A percentile compares a stretch with the other conserved stretches of the same genome.
These are phyloP conservation scores for Tarenaya hassleriana DNA, from an alignment of 345 rosid genomes.

Conservation along the genomic window DNA sequence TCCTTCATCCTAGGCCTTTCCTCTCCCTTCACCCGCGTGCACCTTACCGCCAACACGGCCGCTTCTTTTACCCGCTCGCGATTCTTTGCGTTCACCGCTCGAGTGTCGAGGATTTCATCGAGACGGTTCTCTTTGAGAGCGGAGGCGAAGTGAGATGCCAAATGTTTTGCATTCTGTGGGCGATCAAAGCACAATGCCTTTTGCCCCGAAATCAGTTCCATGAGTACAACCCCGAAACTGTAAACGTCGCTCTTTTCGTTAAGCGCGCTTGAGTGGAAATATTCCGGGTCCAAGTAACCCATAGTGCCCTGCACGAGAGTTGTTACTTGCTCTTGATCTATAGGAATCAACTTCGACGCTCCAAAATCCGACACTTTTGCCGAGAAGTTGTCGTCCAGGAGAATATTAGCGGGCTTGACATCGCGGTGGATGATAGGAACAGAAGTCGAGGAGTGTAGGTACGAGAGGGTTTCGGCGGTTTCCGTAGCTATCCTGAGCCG, in stretches of 20 bases:
- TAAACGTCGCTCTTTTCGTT: slow-evolving; percentile 32
- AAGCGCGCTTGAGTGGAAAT: slow-evolving; percentile 19
- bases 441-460: neutral
- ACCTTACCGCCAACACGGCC: too few relatives aligned
- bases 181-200: slow-evolving; percentile 23
- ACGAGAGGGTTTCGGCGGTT: too few relatives aligned
- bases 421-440: slow-evolving; percentile 36
- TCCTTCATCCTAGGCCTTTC: too few relatives aligned
- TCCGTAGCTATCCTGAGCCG: too few relatives aligned
- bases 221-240: slow-evolving; percentile 33
- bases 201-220: slow-evolving; percentile 36
- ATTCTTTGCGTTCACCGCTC: too few relatives aligned
- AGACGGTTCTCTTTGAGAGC: too few relatives aligned
- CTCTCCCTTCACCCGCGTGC: too few relatives aligned
- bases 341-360: slow-evolving; percentile 23
- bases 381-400: slow-evolving; percentile 19
- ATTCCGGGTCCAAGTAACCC: slow-evolving; percentile 37
- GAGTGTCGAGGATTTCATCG: too few relatives aligned
- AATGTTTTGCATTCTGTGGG: too few relatives aligned
- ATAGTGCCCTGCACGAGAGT: slow-evolving; percentile 25
- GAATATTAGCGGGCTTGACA: slow-evolving; percentile 31
- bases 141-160: too few relatives aligned
- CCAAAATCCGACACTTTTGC: slow-evolving; percentile 38
- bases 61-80: too few relatives aligned
- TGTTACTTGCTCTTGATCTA: slow-evolving; percentile 7